Evolutionary conservation across 2,329 filamentous ascomycete genomes (phyloP), one percentile per base, ranked within the genome.

Genomic region (Cercospora beticola): DNA sequence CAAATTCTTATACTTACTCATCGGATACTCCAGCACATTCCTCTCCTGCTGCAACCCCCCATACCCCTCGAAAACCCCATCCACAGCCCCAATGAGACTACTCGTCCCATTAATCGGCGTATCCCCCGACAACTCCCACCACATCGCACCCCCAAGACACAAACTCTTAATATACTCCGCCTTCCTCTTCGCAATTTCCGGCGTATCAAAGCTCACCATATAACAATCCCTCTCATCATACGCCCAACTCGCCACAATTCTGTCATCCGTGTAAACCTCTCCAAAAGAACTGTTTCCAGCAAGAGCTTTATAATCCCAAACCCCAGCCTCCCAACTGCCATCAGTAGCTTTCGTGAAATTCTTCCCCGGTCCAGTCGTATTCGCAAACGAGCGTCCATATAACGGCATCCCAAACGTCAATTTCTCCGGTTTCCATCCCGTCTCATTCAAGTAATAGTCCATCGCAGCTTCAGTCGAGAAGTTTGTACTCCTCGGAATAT

Each of bases 401-500:
- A 97, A 82, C 2, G 94, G 94, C 90, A 97, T 94, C 1, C 94
- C 94, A 18, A 97, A 79, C 3, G 95, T 90, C 64, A 98, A 86
- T 80, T 96, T 97, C 65, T 84, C 76, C 0, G 88, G 77, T 0
- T 85, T 76, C 0, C 97, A 88, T 80, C 81, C 2, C 84, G 84
- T 0, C 79, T 77, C 12, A 5, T 56, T 60, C 4, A 86, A 82
- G 81, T 97, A 97, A 73, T 88, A 85, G 12, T 88, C 82, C 9
- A 97, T 81, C 0, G 93, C 93, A 0, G 85, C 82, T 2, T 86
- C 82, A 1, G 91, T 91, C 79, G 87, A 92, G 81, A 93, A 97
- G 0, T 93, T 93, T 0, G 94, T 97, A 62, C 84, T 84, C 0
- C 79, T 71, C 0, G 91, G 87, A 75, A 89, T 87, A 3, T 80